Base-by-base conservation (phyloP, 2,329 filamentous ascomycete species). In the Colletotrichum eremochloae region DNA sequence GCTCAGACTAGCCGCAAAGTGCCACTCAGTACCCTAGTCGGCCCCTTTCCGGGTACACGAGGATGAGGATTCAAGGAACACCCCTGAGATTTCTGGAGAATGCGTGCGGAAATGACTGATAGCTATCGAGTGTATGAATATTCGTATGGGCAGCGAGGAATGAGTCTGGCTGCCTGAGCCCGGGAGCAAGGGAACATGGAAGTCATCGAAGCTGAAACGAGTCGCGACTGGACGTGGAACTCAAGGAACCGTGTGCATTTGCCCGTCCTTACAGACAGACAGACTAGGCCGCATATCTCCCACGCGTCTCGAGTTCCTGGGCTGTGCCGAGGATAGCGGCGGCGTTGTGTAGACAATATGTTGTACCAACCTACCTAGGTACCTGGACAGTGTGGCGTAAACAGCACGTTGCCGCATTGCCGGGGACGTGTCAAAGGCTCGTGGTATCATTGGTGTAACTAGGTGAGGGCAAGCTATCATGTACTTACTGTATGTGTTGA, bases 211-310 rank as follows among this genome's bases (percentile, higher is more conserved):
- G 44, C 29, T 68, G 68, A 71, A 71, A 71, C 68, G 58, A 58
- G 46, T 48, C 46, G 46, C 50, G 68, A 68, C 68, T 44, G n/a
- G 60, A 57, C 63, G 56, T 62, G 68, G 68, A 71, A 71, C 42
- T 68, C 36, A 9, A 38, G 38, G 57, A 60, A 63, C 52, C 57
- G 68, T 70, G 63, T 58, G n/a, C 7, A n/a, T 31, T 63, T 31
- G n/a, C 31, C 48, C 12, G 64, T 40, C 46, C 67, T 68, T 42
- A 57, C 33, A 38, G 33, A 63, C 44, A 20, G 3, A 20, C 42
- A 40, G 9, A 40, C 40, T 5, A 42, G 14, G 14, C 9, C 48
- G 44, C 40, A 44, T 52, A 38, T 36, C 40, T 71, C 46, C 42
- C 56, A 62, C 56, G 44, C 44, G 44, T 46, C 44, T 46, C 44